Base-by-base conservation (phyloP, 139 green algal genomes). In the Micractinium conductrix region DNA sequence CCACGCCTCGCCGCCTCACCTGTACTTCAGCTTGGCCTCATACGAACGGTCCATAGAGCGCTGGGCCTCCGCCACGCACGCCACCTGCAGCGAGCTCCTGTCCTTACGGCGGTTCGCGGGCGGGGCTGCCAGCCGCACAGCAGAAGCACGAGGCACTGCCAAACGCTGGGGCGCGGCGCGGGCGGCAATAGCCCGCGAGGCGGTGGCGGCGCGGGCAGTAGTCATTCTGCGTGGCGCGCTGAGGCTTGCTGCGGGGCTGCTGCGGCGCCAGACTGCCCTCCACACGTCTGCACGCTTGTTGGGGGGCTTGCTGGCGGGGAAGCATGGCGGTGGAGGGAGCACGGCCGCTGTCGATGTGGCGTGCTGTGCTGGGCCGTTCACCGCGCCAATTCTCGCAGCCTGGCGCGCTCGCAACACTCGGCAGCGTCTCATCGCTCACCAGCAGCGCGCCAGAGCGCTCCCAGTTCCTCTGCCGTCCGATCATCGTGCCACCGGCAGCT, bases 31-130 rank as follows among this genome's bases (percentile, higher is more conserved):
- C 17, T 45, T 53, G 55, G 76, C n/a, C 40, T 71, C 24, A 14
- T 44, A 82, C 2, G 28, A n/a, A 17, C 37, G 37, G 58, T 71
- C 38, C 76, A 82, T 71, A 40, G 53, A 43, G 55, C 58, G 78
- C 78, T 83, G 78, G 16, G 60, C 78, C 60, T 75, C 62, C 42
- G 78, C 78, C 43, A 83, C 78, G 24, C 42, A 63, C 40, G 48
- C 30, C 40, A 83, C 78, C n/a, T 70, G 65, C 24, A 38, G 33
- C 55, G n/a, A n/a, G n/a, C n/a, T n/a, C n/a, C n/a, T n/a, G n/a
- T n/a, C n/a, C n/a, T 4, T 37, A 37, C 55, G 76, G 50, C 58
- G 70, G 73, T 12, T 42, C 43, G 65, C 65, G 21, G 22, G 24
- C 26, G 26, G 4, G 14, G 26, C 71, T 22, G 43, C 43, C 4